These are phyloP conservation scores for Aspergillus sp. DNA, from an alignment of 2,329 filamentous ascomycete genomes.

Conservation along the genomic window DNA sequence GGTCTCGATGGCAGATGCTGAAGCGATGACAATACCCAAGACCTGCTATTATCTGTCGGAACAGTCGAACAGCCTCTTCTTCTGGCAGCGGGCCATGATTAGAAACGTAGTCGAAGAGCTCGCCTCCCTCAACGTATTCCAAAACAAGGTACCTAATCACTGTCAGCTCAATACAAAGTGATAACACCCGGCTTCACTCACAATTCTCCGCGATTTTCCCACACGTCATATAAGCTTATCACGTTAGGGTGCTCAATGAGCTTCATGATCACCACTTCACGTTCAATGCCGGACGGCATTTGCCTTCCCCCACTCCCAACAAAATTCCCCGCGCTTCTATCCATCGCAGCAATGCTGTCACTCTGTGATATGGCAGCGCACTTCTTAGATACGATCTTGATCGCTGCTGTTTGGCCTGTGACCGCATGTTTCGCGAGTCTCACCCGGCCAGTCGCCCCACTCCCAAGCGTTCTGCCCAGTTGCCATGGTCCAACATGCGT, in stretches of 20 bases:
- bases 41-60: constrained; percentile 89
- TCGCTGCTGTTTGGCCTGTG: constrained; percentile 79
- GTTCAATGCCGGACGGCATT: constrained; percentile 85
- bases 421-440: constrained; percentile 76
- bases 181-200: constrained; percentile 49
- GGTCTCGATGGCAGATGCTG: constrained; percentile 91
- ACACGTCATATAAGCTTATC: constrained; percentile 91
- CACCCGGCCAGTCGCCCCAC: constrained; percentile 85
- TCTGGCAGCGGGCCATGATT: constrained; percentile 72
- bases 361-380: constrained; percentile 79
- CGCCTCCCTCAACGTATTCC: constrained; percentile 82
- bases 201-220: constrained; percentile 96
- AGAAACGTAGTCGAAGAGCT: constrained; percentile 85
- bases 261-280: constrained; percentile 96
- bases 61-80: constrained; percentile 77
- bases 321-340: constrained; percentile 64
- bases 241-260: constrained; percentile 93
- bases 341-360: constrained; percentile 79
- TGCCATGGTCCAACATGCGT: constrained; percentile 93
- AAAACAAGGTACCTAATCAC: constrained; percentile 80
- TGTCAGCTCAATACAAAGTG: background rate
- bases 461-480: constrained; percentile 82
- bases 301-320: constrained; percentile 61
- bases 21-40: constrained; percentile 91
- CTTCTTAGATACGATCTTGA: constrained; percentile 91